Evolutionary conservation across 306 rosid genomes (phyloP).

Genomic region (Sphenostylis stenocarpa): DNA sequence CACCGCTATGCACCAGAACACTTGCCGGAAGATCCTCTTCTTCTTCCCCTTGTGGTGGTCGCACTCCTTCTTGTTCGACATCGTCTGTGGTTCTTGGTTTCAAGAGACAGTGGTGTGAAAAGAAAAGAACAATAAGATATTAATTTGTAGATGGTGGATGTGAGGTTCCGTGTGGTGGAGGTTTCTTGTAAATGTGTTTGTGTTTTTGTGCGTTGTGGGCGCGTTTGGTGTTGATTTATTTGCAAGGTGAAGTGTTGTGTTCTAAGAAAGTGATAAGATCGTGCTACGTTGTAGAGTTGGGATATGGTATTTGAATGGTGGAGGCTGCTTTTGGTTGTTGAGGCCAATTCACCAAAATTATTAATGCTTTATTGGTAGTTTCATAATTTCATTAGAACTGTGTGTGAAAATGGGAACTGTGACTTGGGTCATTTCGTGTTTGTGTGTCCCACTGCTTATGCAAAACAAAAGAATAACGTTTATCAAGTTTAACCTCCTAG

Average conservation of each 20-base stretch:
- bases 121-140: background rate
- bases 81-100: background rate
- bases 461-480: slow-evolving; percentile 3
- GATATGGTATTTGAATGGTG: slow-evolving; percentile 37
- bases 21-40: background rate
- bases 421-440: background rate
- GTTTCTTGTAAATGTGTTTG: background rate
- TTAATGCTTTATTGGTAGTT: background rate
- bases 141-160: background rate
- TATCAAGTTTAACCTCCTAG: background rate
- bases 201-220: background rate
- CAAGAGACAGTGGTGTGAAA: background rate
- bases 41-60: slow-evolving; percentile 46
- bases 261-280: slow-evolving; percentile 36
- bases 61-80: slow-evolving; percentile 61
- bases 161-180: slow-evolving; percentile 16
- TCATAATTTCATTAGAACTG: background rate
- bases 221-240: background rate
- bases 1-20: slow-evolving; percentile 45
- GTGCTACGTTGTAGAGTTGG: slow-evolving; percentile 2
- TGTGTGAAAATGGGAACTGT: background rate
- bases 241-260: background rate
- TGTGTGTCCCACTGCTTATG: background rate
- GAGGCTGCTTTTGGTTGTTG: slow-evolving; percentile 32
- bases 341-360: background rate